phyloP scores from a whole-genome alignment of 1,139 yeast genomes.

The Scheffersomyces titani region DNA sequence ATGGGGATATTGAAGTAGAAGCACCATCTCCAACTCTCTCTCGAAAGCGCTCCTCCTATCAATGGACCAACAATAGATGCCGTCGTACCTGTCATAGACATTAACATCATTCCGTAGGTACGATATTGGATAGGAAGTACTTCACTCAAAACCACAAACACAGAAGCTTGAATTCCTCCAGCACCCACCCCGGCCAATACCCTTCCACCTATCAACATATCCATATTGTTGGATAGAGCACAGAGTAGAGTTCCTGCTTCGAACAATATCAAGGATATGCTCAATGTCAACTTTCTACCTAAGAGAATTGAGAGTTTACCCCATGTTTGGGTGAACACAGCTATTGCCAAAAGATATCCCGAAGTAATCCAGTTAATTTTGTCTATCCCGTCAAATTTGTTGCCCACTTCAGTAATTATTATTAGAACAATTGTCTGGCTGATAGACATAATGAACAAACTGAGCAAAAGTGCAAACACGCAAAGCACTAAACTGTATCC shows the following conservation, averaged over 20 bases:
- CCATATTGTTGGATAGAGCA: conserved; percentile 13
- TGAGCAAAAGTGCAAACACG: conserved; percentile 4
- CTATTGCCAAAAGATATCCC: conserved; percentile 15
- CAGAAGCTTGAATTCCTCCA: conserved; percentile 16
- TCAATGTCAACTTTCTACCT: conserved; percentile 14
- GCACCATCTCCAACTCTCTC: conserved; percentile 27
- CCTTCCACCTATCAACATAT: conserved; percentile 17
- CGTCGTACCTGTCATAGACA: conserved; percentile 20
- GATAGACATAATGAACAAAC: conserved; percentile 17
- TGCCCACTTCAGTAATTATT: conserved; percentile 13
- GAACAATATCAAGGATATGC: conserved; percentile 12
- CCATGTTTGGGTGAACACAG: conserved; percentile 15
- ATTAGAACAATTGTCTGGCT: conserved; percentile 21
- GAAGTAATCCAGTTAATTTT: conserved; percentile 17
- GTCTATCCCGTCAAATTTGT: conserved; percentile 11
- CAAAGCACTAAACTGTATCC: conserved; percentile 10
- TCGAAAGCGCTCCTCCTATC: conserved; percentile 25
- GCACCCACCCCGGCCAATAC: conserved; percentile 17
- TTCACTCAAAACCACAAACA: conserved; percentile 17
- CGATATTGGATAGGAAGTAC: conserved; percentile 20
- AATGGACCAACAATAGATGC: conserved; percentile 26
- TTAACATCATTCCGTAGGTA: conserved; percentile 16
- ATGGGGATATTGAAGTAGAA: conserved; percentile 27
- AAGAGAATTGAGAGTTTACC: conserved; percentile 17
- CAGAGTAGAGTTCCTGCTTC: conserved; percentile 15